Evolutionary conservation across 352 stramenopile genomes (phyloP).

Genomic region (Phytophthora foliorum): DNA sequence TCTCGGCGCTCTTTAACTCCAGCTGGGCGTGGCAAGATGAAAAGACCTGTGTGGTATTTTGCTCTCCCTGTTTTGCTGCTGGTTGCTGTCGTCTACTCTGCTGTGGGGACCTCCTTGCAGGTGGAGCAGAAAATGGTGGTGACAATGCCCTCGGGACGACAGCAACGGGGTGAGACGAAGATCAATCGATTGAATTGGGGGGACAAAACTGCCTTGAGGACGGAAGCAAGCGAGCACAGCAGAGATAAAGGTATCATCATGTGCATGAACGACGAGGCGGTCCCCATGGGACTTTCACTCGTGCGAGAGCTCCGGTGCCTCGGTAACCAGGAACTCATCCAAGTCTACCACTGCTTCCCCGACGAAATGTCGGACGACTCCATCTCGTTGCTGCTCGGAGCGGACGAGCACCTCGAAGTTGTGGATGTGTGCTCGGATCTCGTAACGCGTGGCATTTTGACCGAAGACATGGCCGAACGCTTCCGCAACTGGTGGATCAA

Average conservation of each 20-base stretch:
- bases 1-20: neutral
- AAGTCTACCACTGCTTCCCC: conserved; percentile 14
- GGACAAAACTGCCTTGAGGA: neutral
- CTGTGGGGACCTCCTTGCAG: neutral
- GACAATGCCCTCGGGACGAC: neutral
- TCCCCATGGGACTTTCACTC: conserved; percentile 12
- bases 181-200: neutral
- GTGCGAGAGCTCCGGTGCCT: conserved; percentile 10
- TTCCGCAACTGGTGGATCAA: conserved; percentile 44
- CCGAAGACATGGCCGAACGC: conserved; percentile 6
- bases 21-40: neutral
- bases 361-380: conserved; percentile 33
- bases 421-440: conserved; percentile 41
- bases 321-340: conserved; percentile 13
- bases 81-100: neutral
- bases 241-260: conserved; percentile 19
- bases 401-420: conserved; percentile 34
- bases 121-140: neutral
- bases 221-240: neutral
- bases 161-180: neutral
- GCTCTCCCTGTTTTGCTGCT: conserved; percentile 3
- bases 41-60: conserved; percentile 3
- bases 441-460: conserved; percentile 6
- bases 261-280: conserved; percentile 11
- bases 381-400: conserved; percentile 12